Evolutionary conservation across 768 basidiomycete genomes (phyloP).

Genomic region (Agrocybe praecox): DNA sequence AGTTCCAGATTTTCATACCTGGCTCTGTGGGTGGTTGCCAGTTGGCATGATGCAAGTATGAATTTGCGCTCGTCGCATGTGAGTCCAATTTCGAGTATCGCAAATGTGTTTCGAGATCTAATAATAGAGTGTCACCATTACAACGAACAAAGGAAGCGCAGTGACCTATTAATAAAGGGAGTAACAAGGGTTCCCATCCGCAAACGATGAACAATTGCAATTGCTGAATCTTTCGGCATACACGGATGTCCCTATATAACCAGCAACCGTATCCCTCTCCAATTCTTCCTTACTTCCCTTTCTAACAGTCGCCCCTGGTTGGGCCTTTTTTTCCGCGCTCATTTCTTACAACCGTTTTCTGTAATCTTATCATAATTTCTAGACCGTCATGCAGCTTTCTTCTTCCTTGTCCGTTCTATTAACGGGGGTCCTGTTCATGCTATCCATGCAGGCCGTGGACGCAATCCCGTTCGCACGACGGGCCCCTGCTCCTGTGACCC

Average conservation of each 20-base stretch:
- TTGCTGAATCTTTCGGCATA: background rate
- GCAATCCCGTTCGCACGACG: constrained; percentile 42
- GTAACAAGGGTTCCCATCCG: background rate
- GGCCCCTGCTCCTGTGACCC: constrained; percentile 37
- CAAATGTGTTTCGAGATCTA: background rate
- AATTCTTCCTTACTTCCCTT: constrained; percentile 7
- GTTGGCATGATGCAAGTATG: no score
- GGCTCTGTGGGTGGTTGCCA: background rate
- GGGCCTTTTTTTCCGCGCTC: constrained; percentile 23
- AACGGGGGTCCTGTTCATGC: constrained; percentile 48
- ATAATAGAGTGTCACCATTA: background rate
- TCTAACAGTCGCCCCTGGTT: constrained; percentile 20
- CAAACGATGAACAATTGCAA: background rate
- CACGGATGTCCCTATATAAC: constrained; percentile 1
- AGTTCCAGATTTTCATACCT: background rate
- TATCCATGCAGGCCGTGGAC: constrained; percentile 38
- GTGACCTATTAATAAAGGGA: background rate
- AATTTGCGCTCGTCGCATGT: background rate
- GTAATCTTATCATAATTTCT: constrained; percentile 11
- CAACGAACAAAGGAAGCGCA: background rate
- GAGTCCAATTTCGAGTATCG: background rate
- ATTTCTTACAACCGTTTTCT: constrained; percentile 22
- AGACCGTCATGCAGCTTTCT: constrained; percentile 54
- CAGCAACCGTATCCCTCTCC: background rate
- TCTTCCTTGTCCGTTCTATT: constrained; percentile 54